Conservation (phyloP, 1,284 basidiomycete genomes). For the Malassezia furfur region DNA sequence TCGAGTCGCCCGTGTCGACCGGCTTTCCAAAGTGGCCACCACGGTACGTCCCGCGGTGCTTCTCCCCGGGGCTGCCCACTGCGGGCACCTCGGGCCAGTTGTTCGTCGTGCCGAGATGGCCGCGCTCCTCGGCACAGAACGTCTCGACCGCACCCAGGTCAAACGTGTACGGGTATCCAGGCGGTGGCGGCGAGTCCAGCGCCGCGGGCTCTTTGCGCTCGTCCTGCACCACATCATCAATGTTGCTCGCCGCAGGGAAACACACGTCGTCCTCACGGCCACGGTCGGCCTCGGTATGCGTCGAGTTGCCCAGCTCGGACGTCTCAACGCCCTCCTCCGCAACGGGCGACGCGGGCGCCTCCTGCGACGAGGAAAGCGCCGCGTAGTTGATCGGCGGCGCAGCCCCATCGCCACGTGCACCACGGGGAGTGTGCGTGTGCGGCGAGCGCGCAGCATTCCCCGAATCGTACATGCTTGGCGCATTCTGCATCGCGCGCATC, state of each 20-base stretch:
- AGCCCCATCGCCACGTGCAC: background rate
- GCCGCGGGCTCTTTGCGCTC: conserved; percentile 8
- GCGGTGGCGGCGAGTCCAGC: conserved; percentile 17
- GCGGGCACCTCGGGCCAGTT: conserved; percentile 14
- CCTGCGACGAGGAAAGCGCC: background rate
- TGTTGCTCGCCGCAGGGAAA: conserved; percentile 32
- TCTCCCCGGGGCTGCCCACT: conserved; percentile 22
- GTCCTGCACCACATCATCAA: conserved; percentile 14
- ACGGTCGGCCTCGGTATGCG: background rate
- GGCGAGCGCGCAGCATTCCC: background rate
- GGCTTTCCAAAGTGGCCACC: conserved; percentile 14
- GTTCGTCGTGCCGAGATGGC: conserved; percentile 23
- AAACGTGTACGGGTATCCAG: conserved; percentile 44
- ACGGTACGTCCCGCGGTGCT: conserved; percentile 13
- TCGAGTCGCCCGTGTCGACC: conserved; percentile 40
- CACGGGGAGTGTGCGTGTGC: background rate
- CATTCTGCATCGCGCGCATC: conserved; percentile 13
- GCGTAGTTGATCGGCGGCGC: background rate
- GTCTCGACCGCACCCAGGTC: conserved; percentile 37
- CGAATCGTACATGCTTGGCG: background rate
- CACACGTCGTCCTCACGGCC: conserved; percentile 41
- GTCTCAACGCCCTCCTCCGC: background rate
- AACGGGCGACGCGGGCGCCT: background rate
- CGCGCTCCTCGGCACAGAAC: conserved; percentile 39
- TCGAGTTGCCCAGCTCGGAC: conserved; percentile 7